Base-by-base conservation (phyloP, 139 green algal species). In the Tetradesmus obliquus region DNA sequence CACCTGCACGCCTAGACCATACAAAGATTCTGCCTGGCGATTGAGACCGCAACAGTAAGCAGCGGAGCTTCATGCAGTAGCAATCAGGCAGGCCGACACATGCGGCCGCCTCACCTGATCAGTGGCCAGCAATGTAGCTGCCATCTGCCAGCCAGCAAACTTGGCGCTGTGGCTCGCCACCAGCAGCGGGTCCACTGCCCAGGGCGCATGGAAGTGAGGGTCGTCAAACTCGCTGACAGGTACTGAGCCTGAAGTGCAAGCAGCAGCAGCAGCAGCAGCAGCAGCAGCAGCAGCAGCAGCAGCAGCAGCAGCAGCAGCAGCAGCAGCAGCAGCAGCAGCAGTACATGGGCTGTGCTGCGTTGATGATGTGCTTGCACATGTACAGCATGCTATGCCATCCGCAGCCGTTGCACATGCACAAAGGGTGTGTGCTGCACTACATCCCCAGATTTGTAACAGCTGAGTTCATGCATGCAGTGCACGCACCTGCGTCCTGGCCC, bases 101-200 rank as follows among this genome's bases (percentile, higher is more conserved):
- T 45, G 32, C 32, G 32, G 32, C 32, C 32, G 32, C 0, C 57
- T 55, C 55, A 93, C 92, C 95, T 97, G 95, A 89, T 95, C 94
- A 79, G 97, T 97, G 58, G 86, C 92, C 20, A 98, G 91, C 87
- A 97, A 81, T 45, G 95, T 93, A 5, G 94, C 95, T 15, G 93
- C 93, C 95, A 97, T 96, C 32, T 91, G 79, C 79, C 93, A 97
- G 24, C 85, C 88, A 19, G 87, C 87, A 89, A 96, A 96, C 7
- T 76, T 76, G 3, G n/a, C 13, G 15, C 76, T 22, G 91, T 82
- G 92, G 79, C 76, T 89, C 1, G 94, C 92, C 72, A 96, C 95
- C 1, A 91, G 55, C 84, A 98, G 87, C 0, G 95, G 95, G 69
- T 95, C 91, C 22, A 93, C 88, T 9, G 92, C 90, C 95, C 93